A percentile compares a stretch with the other conserved stretches of the same genome.
phyloP scores from a whole-genome alignment of 1,139 yeast genomes.

The Lizanozyma gosingica region DNA sequence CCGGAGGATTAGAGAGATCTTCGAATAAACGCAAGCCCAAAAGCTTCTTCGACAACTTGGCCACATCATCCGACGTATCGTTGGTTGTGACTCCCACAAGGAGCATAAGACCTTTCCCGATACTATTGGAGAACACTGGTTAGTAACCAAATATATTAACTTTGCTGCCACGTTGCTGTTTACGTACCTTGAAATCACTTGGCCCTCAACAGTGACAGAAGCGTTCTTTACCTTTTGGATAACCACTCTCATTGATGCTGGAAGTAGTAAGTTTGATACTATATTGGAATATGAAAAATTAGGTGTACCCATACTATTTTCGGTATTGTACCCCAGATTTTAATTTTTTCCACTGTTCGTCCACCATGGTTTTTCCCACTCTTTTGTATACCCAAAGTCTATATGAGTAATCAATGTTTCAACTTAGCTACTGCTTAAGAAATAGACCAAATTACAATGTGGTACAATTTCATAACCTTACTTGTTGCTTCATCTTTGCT shows the following conservation, averaged over 20 bases:
- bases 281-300: too few species aligned
- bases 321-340: too few species aligned
- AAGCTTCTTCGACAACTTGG: constrained; percentile 59
- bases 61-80: constrained; percentile 69
- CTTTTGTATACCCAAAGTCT: too few species aligned
- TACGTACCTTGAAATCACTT: constrained; percentile 60
- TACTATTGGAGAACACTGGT: constrained; percentile 25
- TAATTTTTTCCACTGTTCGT: too few species aligned
- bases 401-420: too few species aligned
- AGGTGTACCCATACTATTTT: too few species aligned
- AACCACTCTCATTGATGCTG: constrained; percentile 62
- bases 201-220: constrained; percentile 71
- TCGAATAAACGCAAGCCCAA: constrained; percentile 65
- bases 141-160: not conserved
- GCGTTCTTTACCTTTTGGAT: constrained; percentile 83
- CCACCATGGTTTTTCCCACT: too few species aligned
- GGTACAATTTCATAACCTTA: too few species aligned
- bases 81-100: constrained; percentile 76
- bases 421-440: too few species aligned
- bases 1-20: constrained; percentile 28
- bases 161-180: not conserved
- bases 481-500: too few species aligned
- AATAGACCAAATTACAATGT: too few species aligned
- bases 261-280: too few species aligned
- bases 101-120: constrained; percentile 66